These are phyloP conservation scores for Boletus subparvulus DNA, from an alignment of 768 basidiomycete species.

Conservation along the genomic window DNA sequence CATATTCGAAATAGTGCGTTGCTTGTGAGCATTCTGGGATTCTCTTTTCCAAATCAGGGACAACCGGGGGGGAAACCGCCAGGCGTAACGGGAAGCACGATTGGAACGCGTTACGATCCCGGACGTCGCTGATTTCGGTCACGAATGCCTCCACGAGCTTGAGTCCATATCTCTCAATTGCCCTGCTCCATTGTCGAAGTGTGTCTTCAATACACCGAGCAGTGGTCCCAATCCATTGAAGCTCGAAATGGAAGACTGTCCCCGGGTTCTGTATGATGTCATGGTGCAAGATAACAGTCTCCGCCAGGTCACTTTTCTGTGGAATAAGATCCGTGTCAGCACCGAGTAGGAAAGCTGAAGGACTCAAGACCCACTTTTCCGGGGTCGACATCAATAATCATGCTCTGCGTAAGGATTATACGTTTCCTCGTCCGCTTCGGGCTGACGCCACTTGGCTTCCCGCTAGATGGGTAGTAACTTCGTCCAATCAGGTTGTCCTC, in stretches of 20 bases:
- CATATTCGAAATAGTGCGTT: conserved; percentile 77
- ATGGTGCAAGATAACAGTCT: conserved; percentile 85
- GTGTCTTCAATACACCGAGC: conserved; percentile 89
- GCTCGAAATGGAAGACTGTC: conserved; percentile 96
- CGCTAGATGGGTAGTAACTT: conserved; percentile 38
- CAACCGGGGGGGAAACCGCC: conserved; percentile 69
- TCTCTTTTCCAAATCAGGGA: conserved; percentile 64
- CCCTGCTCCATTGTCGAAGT: conserved; percentile 74
- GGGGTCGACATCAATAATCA: conserved; percentile 85
- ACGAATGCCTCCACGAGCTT: conserved; percentile 94
- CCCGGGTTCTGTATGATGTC: conserved; percentile 93
- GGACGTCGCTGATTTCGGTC: conserved; percentile 85
- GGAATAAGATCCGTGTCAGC: conserved; percentile 9
- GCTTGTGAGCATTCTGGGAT: conserved; percentile 67
- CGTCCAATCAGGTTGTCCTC: conserved; percentile 41
- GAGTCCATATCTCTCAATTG: conserved; percentile 86
- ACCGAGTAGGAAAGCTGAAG: neutral
- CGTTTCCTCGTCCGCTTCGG: conserved; percentile 55
- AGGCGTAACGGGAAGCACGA: conserved; percentile 83
- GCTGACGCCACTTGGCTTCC: conserved; percentile 37
- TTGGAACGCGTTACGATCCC: conserved; percentile 85
- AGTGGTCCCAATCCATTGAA: conserved; percentile 96
- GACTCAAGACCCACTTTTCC: conserved; percentile 52
- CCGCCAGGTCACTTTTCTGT: conserved; percentile 86
- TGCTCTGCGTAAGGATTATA: conserved; percentile 81